Base-by-base conservation (phyloP, 768 basidiomycete species). In the Leucosporidium yakuticum region DNA sequence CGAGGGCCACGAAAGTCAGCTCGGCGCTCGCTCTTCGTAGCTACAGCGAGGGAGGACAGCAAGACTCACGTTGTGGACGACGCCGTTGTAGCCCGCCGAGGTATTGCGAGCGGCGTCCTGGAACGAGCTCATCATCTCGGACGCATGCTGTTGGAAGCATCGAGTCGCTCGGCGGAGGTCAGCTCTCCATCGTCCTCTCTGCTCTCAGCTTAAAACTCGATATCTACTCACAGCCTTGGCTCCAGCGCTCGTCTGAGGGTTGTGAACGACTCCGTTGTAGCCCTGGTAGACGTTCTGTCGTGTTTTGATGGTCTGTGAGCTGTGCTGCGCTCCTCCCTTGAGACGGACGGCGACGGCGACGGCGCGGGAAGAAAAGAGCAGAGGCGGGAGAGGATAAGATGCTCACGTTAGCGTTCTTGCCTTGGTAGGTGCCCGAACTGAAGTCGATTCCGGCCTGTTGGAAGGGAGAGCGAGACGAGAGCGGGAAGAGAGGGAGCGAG, bases 381-480 rank as follows among this genome's bases (percentile, higher is more conserved):
- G 55, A 19, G 39, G 39, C 39, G 39, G 11, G 14, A 2, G 39
- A 44, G 8, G 39, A 44, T 8, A 15, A 44, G 39, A 3, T 15
- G 21, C 55, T 19, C 32, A 56, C 55, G 55, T 56, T 56, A 17
- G 55, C 55, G 55, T 56, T 32, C 32, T 56, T 56, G 55, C 55
- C 55, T 8, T 25, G 20, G 19, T 29, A 32, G 25, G 23, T 4
- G 12, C 55, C 55, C 55, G 32, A 29, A 14, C 9, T 14, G 55
- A 56, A 56, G 55, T 56, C 32, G 55, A 56, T 56, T 32, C 32
- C 55, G 31, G 55, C 55, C 55, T 56, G 55, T 21, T 17, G 5
- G 55, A 56, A n/a, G 54, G 17, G 6, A n/a, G 50, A 25, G 50
- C 25, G 23, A 15, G 50, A 15, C 3, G 39, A 44, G 39, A 7